phyloP scores from a whole-genome alignment of 345 rosid genomes.

The Balakata baccata region DNA sequence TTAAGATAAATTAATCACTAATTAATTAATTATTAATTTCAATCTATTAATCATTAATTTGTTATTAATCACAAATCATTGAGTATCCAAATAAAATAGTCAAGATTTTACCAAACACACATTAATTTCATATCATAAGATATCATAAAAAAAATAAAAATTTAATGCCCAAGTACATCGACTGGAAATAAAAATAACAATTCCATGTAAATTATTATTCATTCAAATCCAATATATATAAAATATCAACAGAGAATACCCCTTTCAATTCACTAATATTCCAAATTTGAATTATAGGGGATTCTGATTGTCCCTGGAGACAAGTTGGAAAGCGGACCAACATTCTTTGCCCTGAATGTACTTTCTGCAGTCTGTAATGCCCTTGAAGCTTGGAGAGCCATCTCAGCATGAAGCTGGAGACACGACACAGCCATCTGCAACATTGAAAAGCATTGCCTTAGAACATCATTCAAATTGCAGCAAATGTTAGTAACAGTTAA shows the following conservation, averaged over 20 bases:
- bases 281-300: slow-evolving; percentile 37
- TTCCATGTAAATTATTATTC: too few relatives aligned
- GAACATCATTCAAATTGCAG: not conserved
- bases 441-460: not conserved
- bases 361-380: slow-evolving; percentile 55
- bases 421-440: slow-evolving; percentile 83
- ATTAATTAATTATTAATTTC: too few relatives aligned
- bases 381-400: slow-evolving; percentile 92
- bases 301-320: slow-evolving; percentile 45
- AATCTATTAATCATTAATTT: too few relatives aligned
- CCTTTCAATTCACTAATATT: slow-evolving; percentile 21
- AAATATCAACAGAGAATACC: slow-evolving; percentile 5
- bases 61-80: too few relatives aligned
- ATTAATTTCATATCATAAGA: too few relatives aligned
- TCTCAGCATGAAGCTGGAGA: slow-evolving; percentile 81
- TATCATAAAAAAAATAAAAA: too few relatives aligned
- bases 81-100: too few relatives aligned
- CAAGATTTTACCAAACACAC: too few relatives aligned
- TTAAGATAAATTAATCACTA: too few relatives aligned
- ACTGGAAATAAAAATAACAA: too few relatives aligned
- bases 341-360: slow-evolving; percentile 34
- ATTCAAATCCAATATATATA: too few relatives aligned
- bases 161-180: too few relatives aligned
- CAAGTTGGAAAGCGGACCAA: slow-evolving; percentile 32
- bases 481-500: not conserved